Percentiles rank a stretch among this genome's conserved stretches.
Evolutionary conservation across 768 basidiomycete species (phyloP).

Genomic region (Hemileccinum rubropunctum): DNA sequence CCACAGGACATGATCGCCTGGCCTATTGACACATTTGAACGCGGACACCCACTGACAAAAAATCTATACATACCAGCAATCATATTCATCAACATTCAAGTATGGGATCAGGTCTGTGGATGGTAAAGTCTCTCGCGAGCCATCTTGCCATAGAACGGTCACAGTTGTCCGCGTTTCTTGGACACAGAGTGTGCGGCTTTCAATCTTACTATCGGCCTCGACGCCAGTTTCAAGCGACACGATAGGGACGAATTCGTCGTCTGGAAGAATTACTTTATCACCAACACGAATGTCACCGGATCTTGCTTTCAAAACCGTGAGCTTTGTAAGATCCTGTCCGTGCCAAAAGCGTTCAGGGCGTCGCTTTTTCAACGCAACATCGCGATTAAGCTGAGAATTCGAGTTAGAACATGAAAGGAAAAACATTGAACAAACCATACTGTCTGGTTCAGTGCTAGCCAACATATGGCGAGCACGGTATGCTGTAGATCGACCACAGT

Average conservation of each 20-base stretch:
- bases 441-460: slow-evolving; percentile 86
- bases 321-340: slow-evolving; percentile 57
- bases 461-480: slow-evolving; percentile 75
- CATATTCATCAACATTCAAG: slow-evolving; percentile 86
- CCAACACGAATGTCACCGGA: slow-evolving; percentile 72
- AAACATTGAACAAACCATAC: slow-evolving; percentile 38
- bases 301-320: slow-evolving; percentile 60
- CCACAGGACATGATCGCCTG: slow-evolving; percentile 88
- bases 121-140: slow-evolving; percentile 56
- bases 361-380: slow-evolving; percentile 50
- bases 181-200: slow-evolving; percentile 59
- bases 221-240: slow-evolving; percentile 61
- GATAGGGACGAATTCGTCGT: slow-evolving; percentile 43
- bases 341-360: slow-evolving; percentile 79
- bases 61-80: slow-evolving; percentile 64
- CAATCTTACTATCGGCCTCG: slow-evolving; percentile 44
- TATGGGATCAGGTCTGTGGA: slow-evolving; percentile 76
- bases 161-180: slow-evolving; percentile 68
- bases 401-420: slow-evolving; percentile 2
- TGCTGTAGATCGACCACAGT: slow-evolving; percentile 73
- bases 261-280: slow-evolving; percentile 64
- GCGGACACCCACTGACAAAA: neutral
- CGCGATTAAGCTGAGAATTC: slow-evolving; percentile 52
- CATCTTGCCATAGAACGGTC: slow-evolving; percentile 87
- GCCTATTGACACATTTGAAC: slow-evolving; percentile 48